A percentile compares a stretch with the other conserved stretches of the same genome.
phyloP scores from a whole-genome alignment of 2,329 filamentous ascomycete genomes.

The Sporothrix euskadiensis region DNA sequence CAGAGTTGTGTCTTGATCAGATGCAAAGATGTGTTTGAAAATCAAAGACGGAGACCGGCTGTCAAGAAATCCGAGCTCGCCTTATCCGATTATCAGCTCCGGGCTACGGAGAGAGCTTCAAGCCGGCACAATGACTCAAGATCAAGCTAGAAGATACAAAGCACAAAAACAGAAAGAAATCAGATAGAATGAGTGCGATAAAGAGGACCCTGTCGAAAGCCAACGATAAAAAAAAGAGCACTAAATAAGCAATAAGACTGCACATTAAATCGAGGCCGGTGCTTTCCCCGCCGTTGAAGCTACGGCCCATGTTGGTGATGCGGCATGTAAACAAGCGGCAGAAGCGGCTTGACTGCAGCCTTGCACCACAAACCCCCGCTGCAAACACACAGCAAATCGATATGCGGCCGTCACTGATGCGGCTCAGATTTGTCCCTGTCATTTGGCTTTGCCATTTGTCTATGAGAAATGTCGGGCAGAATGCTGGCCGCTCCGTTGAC shows the following conservation, averaged over 20 bases:
- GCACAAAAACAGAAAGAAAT: neutral
- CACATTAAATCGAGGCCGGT: neutral
- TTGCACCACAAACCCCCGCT: neutral
- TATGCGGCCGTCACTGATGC: neutral
- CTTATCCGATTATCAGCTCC: neutral
- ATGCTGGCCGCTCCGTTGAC: neutral
- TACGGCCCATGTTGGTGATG: conserved; percentile 1
- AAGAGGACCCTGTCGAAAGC: neutral
- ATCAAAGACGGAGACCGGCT: neutral
- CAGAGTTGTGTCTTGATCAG: neutral
- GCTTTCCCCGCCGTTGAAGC: neutral
- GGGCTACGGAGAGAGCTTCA: neutral
- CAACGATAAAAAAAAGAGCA: neutral
- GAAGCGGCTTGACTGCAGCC: conserved; percentile 16
- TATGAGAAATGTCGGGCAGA: neutral
- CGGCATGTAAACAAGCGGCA: conserved; percentile 16
- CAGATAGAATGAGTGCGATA: neutral
- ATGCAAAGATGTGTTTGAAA: neutral
- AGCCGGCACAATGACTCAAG: conserved; percentile 1
- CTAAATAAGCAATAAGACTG: neutral
- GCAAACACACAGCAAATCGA: neutral
- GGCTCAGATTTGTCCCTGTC: neutral
- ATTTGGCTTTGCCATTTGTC: neutral
- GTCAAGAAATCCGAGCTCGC: neutral
- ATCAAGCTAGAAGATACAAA: neutral